Conservation (phyloP, 441 rosid genomes). For the Raphanus hybrid region DNA sequence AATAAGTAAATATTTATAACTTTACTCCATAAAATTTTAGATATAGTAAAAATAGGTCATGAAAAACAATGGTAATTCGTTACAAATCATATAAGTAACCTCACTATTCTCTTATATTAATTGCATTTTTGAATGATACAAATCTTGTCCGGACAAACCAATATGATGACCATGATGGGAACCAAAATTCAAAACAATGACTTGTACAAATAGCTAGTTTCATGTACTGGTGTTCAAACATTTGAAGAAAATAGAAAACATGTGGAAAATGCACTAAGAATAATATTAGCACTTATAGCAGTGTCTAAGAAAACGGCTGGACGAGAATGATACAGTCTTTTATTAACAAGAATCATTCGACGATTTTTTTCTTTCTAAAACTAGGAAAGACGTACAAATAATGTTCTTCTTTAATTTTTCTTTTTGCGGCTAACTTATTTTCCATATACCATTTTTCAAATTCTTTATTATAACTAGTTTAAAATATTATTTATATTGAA, state of each 20-base stretch:
- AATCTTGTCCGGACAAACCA: not conserved
- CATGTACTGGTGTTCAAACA: not conserved
- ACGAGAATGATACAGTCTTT: not conserved
- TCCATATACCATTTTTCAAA: not conserved
- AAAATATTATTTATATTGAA: not conserved
- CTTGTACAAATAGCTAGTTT: not conserved
- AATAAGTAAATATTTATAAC: not conserved
- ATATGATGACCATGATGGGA: not conserved
- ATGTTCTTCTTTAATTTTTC: not conserved
- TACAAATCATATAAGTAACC: no score
- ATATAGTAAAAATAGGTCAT: not conserved
- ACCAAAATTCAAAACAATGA: not conserved
- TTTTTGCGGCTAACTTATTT: not conserved
- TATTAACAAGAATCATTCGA: not conserved
- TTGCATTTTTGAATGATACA: not conserved
- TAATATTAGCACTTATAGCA: not conserved
- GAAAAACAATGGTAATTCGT: not conserved
- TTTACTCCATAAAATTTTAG: not conserved
- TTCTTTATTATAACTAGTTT: not conserved
- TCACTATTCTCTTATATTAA: not conserved
- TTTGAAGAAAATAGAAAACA: not conserved
- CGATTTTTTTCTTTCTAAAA: not conserved
- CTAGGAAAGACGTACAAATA: not conserved
- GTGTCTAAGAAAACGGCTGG: not conserved
- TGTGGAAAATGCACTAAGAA: conserved; percentile 13